These are phyloP conservation scores for Sarocladiaceae sp. DNA, from an alignment of 2,329 filamentous ascomycete genomes.

Conservation along the genomic window DNA sequence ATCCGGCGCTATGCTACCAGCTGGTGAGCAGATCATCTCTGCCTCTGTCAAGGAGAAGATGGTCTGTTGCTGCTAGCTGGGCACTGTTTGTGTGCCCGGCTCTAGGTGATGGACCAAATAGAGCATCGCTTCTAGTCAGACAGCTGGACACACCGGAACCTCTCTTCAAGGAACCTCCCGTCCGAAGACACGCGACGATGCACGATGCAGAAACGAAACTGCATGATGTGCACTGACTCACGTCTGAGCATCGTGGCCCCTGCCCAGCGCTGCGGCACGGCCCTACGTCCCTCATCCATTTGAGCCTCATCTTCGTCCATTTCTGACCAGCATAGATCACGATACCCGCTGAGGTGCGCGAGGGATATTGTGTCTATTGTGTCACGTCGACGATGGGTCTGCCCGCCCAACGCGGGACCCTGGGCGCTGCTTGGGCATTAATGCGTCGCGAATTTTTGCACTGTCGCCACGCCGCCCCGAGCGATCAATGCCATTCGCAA, in stretches of 20 bases:
- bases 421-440: conserved; percentile 7
- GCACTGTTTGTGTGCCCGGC: no score
- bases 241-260: not conserved
- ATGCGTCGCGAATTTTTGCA: conserved; percentile 2
- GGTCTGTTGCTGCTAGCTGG: no score
- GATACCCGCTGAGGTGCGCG: not conserved
- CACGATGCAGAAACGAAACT: no score
- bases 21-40: not conserved
- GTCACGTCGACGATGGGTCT: not conserved
- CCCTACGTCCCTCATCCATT: not conserved
- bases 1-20: conserved; percentile 8
- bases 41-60: no score
- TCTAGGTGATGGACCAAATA: no score
- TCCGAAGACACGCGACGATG: no score
- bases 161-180: no score
- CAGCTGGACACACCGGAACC: no score
- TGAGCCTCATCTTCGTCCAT: conserved; percentile 5
- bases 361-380: not conserved
- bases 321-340: not conserved
- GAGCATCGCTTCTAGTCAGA: no score
- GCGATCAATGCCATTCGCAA: not conserved
- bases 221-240: conserved; percentile 2
- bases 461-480: not conserved
- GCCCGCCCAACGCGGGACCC: conserved; percentile 4
- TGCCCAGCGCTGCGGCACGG: not conserved